Percentiles rank a stretch among this genome's conserved stretches.
phyloP scores from a whole-genome alignment of 352 stramenopile species.

The Phytopythium kandeliae region DNA sequence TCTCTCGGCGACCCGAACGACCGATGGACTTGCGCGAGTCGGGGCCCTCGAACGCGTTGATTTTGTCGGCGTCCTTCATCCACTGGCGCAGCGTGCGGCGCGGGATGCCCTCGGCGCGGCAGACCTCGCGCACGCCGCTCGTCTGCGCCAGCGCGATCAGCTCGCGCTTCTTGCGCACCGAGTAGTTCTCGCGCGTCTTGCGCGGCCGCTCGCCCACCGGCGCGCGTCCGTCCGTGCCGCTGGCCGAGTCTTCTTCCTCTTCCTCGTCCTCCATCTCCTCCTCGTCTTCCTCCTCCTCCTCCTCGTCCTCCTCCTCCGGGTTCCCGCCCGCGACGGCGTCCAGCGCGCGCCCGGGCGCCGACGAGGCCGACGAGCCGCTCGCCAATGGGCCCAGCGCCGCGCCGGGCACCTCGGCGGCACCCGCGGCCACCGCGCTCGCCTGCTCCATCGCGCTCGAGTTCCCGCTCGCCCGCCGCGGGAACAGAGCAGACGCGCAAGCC shows the following conservation, averaged over 20 bases:
- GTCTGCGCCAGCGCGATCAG: conserved; percentile 31
- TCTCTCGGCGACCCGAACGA: conserved; percentile 29
- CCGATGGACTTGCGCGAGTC: conserved; percentile 38
- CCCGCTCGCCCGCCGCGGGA: no score
- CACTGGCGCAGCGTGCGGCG: conserved; percentile 34
- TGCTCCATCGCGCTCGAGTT: neutral
- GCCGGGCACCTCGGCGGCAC: conserved; percentile 1
- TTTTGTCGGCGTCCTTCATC: conserved; percentile 38
- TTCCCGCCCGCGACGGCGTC: conserved; percentile 4
- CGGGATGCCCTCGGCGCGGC: conserved; percentile 26
- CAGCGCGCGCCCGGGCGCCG: neutral
- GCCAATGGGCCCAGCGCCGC: neutral
- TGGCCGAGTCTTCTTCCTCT: neutral
- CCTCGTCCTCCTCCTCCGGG: no score
- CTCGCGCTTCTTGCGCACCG: conserved; percentile 38
- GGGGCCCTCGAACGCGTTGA: conserved; percentile 29
- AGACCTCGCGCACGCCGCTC: conserved; percentile 30
- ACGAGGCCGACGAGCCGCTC: neutral
- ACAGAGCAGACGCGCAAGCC: neutral
- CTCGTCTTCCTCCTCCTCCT: conserved; percentile 1
- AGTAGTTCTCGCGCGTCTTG: conserved; percentile 27
- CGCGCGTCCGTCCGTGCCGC: neutral
- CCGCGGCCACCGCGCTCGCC: neutral
- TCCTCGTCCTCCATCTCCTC: conserved; percentile 1
- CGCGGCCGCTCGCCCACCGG: conserved; percentile 8